Evolutionary conservation across 2,329 filamentous ascomycete species (phyloP).

Genomic region (Hymenoscyphus salicellus): DNA sequence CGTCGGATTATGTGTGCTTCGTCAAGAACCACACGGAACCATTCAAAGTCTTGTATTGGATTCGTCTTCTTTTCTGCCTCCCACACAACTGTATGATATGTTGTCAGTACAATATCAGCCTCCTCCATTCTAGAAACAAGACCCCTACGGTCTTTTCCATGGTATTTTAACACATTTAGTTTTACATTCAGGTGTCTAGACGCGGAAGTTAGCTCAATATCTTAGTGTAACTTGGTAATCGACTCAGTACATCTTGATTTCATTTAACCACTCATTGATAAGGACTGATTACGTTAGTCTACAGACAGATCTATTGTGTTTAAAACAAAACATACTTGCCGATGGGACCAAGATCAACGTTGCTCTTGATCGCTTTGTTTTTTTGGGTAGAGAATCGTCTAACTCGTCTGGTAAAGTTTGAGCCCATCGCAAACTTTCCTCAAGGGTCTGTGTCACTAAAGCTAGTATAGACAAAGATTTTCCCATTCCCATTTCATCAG

Average conservation of each 20-base stretch:
- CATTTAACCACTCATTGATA: background rate
- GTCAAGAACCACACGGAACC: conserved; percentile 45
- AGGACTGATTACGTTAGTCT: background rate
- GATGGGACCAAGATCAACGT: conserved; percentile 48
- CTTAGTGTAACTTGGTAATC: background rate
- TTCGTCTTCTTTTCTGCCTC: conserved; percentile 34
- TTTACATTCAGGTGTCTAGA: conserved; percentile 36
- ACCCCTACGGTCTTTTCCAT: conserved; percentile 36
- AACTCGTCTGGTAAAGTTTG: conserved; percentile 10
- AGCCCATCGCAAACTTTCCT: conserved; percentile 31
- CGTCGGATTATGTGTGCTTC: conserved; percentile 52
- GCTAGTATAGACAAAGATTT: conserved; percentile 50
- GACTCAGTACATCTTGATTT: background rate
- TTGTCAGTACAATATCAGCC: conserved; percentile 46
- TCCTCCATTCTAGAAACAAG: conserved; percentile 32
- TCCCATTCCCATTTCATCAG: conserved; percentile 58
- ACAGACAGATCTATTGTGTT: conserved; percentile 15
- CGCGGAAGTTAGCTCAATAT: background rate
- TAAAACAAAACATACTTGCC: conserved; percentile 31
- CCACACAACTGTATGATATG: conserved; percentile 45
- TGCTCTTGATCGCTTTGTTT: conserved; percentile 32
- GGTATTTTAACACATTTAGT: conserved; percentile 35
- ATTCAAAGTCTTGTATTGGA: conserved; percentile 38
- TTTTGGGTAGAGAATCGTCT: background rate
- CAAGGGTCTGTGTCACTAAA: conserved; percentile 43